Base-by-base conservation (phyloP, 148 eudicot genomes). In the Heliamphora exappendiculata region DNA sequence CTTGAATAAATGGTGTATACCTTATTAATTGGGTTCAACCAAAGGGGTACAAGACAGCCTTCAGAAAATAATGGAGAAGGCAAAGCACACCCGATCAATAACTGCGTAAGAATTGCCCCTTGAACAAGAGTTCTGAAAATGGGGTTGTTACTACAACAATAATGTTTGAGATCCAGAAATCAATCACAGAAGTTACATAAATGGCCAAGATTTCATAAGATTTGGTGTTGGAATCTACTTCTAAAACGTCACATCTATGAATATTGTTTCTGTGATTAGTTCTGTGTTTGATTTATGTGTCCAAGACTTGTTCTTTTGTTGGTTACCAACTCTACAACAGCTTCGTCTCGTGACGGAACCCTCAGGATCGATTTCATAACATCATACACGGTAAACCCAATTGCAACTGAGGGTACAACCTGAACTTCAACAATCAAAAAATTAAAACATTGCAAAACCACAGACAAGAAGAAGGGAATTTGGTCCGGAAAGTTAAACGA, bases 381-480 rank as follows among this genome's bases (percentile, higher is more conserved):
- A 78, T 94, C 98, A 58, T 94, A 94, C 16, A 92, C 96, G 42
- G 98, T 90, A 77, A 94, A 94, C 31, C 98, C 97, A 55, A 94
- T 92, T 66, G 97, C 97, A 34, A 92, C 96, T 1, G 98, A 94
- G 39, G 98, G 98, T 55, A 92, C 98, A 50, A 90, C 98, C 98
- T 94, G 89, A 81, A 67, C 64, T 50, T 51, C 51, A 79, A 51
- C 8, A 7, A 6, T 34, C 74, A 9, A 72, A 22, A 72, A 24
- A 50, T 41, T 51, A 19, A 65, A 42, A 13, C 59, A 45, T n/a
- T n/a, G n/a, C n/a, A n/a, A n/a, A n/a, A 36, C 11, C 55, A 54
- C 28, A 51, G 33, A 59, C 44, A 12, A 34, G 29, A 57, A 26
- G n/a, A 72, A 66, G 53, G 4, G 55, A 62, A 31, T 29, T 31